Conservation (phyloP, 2,329 filamentous ascomycete genomes). For the Penicillium hesseltinei region DNA sequence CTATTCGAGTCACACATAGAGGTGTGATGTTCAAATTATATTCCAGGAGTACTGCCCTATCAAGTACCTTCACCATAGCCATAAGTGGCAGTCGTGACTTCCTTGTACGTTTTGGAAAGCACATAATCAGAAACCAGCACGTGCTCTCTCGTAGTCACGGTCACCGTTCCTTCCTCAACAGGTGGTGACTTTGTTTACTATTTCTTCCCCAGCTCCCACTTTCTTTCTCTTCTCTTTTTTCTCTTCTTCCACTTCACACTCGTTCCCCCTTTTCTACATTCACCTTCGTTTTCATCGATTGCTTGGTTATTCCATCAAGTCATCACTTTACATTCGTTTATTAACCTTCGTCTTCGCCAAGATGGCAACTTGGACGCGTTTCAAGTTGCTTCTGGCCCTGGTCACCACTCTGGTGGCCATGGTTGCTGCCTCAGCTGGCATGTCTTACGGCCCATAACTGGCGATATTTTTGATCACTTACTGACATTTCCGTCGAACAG, state of each 20-base stretch:
- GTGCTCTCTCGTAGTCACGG: neutral
- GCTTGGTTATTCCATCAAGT: neutral
- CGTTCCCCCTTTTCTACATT: neutral
- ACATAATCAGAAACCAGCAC: neutral
- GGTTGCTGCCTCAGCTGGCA: slow-evolving; percentile 9
- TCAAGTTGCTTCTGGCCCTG: slow-evolving; percentile 20
- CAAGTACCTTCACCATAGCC: neutral
- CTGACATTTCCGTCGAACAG: neutral
- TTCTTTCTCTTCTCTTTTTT: slow-evolving; percentile 1
- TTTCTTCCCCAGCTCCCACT: neutral
- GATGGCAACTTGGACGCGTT: slow-evolving; percentile 10
- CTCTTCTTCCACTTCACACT: slow-evolving; percentile 1
- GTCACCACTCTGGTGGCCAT: slow-evolving; percentile 21
- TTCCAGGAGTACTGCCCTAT: neutral
- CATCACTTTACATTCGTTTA: slow-evolving; percentile 2
- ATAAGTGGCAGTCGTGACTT: neutral
- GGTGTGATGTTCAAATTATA: neutral
- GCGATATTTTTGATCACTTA: neutral
- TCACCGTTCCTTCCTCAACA: slow-evolving; percentile 2
- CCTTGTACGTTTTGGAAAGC: neutral
- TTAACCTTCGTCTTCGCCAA: neutral
- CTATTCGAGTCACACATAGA: neutral
- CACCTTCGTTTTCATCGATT: slow-evolving; percentile 4
- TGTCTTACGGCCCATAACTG: neutral
- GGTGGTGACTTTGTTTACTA: slow-evolving; percentile 1